Evolutionary conservation across 2,329 filamentous ascomycete genomes (phyloP).

Genomic region (Zasmidium citrigriseum): DNA sequence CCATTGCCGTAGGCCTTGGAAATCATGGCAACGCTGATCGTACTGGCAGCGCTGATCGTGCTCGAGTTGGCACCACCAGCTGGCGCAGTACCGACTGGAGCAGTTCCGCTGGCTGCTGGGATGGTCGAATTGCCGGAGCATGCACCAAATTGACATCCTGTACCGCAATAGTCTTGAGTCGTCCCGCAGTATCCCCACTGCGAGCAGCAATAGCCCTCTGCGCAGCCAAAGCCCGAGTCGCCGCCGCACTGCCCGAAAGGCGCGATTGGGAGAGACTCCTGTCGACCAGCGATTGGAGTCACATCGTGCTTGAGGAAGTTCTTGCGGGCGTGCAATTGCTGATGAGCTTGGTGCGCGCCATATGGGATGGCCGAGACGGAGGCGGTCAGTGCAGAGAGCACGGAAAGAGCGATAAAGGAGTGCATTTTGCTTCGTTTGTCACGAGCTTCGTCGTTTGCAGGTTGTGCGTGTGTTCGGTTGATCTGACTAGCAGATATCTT

Average conservation of each 20-base stretch:
- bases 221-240: slow-evolving; percentile 21
- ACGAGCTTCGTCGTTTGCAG: background rate
- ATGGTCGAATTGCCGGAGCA: slow-evolving; percentile 13
- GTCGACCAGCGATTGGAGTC: slow-evolving; percentile 18
- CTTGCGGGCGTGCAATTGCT: slow-evolving; percentile 15
- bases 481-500: slow-evolving; percentile 11
- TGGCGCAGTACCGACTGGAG: slow-evolving; percentile 2
- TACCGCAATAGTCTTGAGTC: slow-evolving; percentile 23
- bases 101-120: slow-evolving; percentile 4
- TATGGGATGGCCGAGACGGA: slow-evolving; percentile 16
- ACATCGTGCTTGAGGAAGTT: background rate
- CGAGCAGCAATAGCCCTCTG: slow-evolving; percentile 24
- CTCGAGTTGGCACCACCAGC: background rate
- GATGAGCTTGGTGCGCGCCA: slow-evolving; percentile 5
- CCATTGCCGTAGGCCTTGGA: background rate
- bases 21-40: background rate
- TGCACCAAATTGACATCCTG: slow-evolving; percentile 28
- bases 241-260: slow-evolving; percentile 24
- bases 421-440: slow-evolving; percentile 11
- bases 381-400: slow-evolving; percentile 12
- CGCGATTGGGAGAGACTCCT: slow-evolving; percentile 14
- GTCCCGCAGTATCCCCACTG: slow-evolving; percentile 29
- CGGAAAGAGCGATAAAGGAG: slow-evolving; percentile 8
- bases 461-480: background rate
- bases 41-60: background rate